These are phyloP conservation scores for Zalaria obscura DNA, from an alignment of 2,329 filamentous ascomycete genomes.

Conservation along the genomic window DNA sequence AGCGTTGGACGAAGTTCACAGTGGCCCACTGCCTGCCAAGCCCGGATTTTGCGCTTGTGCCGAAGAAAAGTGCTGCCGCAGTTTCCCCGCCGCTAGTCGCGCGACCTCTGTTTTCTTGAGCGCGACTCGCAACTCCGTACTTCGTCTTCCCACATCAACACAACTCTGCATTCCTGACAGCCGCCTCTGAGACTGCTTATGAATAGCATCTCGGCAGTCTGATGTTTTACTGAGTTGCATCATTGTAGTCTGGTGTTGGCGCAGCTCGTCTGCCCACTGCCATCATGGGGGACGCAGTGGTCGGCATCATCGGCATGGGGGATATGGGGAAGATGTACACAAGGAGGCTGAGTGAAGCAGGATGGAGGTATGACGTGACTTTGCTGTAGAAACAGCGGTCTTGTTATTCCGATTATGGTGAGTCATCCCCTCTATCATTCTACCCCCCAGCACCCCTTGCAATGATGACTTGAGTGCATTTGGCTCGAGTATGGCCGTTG, in stretches of 20 bases:
- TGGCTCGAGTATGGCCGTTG: constrained; percentile 92
- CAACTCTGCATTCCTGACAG: neutral
- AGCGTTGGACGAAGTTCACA: too few species aligned
- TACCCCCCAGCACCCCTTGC: constrained; percentile 14
- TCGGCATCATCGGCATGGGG: constrained; percentile 97
- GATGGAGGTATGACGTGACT: constrained; percentile 68
- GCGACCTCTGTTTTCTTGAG: constrained; percentile 1
- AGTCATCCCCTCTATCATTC: constrained; percentile 11
- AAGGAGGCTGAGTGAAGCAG: constrained; percentile 70
- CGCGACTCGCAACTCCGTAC: neutral
- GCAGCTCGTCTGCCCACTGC: constrained; percentile 4
- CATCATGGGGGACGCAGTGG: constrained; percentile 53
- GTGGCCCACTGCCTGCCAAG: neutral
- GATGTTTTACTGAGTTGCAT: neutral
- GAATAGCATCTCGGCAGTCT: too few species aligned
- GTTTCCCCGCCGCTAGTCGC: constrained; percentile 3
- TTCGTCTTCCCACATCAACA: neutral
- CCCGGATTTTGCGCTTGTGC: constrained; percentile 3
- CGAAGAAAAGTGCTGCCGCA: constrained; percentile 2
- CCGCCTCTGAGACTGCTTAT: too few species aligned
- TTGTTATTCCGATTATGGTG: constrained; percentile 19
- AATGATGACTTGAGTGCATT: constrained; percentile 99
- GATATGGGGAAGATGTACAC: constrained; percentile 99
- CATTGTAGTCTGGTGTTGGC: neutral
- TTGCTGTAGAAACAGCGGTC: constrained; percentile 4